phyloP scores from a whole-genome alignment of 352 stramenopile species.

The Globisporangium emineosum region DNA sequence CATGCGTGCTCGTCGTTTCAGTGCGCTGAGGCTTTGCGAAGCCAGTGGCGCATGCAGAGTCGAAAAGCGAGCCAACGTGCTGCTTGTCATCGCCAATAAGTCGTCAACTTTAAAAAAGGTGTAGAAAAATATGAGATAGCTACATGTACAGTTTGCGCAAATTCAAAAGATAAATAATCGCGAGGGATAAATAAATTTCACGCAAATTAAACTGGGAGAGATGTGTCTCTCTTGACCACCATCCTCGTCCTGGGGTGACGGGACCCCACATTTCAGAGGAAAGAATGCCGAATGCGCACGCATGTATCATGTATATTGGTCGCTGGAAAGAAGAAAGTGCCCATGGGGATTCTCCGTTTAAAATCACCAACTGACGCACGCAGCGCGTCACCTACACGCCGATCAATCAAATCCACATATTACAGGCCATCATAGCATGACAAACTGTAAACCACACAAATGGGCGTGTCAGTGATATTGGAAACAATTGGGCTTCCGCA shows the following conservation, averaged over 20 bases:
- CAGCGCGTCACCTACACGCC: neutral
- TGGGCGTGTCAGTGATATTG: neutral
- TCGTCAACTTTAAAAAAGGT: neutral
- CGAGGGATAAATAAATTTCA: neutral
- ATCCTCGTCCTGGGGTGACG: neutral
- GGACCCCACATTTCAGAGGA: neutral
- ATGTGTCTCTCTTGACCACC: neutral
- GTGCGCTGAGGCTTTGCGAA: too few relatives aligned
- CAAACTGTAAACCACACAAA: neutral
- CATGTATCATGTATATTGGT: neutral
- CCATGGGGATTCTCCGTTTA: too few relatives aligned
- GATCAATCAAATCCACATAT: neutral
- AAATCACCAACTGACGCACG: neutral
- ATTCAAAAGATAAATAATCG: too few relatives aligned
- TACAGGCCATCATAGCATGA: neutral
- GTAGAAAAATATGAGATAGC: too few relatives aligned
- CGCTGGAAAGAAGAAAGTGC: constrained; percentile 6
- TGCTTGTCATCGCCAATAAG: neutral
- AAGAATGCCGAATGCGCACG: neutral
- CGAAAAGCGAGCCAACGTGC: constrained; percentile 1
- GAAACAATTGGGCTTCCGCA: neutral
- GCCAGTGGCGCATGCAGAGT: neutral
- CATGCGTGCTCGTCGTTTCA: neutral
- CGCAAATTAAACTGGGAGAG: neutral
- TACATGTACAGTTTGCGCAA: neutral